Conservation (phyloP, 371 early-diverging fungal genomes). For the Amoeboradix gromovi region DNA sequence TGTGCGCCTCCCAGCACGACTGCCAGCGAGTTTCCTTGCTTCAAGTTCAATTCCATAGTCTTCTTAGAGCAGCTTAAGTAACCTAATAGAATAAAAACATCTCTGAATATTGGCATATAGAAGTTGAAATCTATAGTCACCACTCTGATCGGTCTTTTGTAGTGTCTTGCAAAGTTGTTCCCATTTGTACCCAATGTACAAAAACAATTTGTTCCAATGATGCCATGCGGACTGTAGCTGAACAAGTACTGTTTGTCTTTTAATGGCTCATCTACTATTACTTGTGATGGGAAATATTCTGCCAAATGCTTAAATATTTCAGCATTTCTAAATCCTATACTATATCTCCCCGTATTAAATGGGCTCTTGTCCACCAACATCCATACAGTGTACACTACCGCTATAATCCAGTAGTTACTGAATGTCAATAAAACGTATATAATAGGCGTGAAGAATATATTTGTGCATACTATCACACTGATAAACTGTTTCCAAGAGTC, state of each 20-base stretch:
- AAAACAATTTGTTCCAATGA: not conserved
- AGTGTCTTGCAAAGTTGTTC: not conserved
- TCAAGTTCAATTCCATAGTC: not conserved
- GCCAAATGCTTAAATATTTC: not conserved
- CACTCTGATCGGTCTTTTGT: not conserved
- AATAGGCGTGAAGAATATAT: not conserved
- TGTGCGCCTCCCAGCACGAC: not conserved
- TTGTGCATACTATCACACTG: not conserved
- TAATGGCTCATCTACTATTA: not conserved
- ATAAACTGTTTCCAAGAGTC: not conserved
- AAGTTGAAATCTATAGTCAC: not conserved
- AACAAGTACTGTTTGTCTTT: not conserved
- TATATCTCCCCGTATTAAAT: not conserved
- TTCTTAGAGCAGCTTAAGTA: not conserved
- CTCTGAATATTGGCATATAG: not conserved
- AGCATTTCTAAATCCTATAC: not conserved
- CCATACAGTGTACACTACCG: not conserved
- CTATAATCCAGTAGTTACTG: not conserved
- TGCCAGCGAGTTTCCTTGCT: not conserved
- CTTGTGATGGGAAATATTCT: not conserved
- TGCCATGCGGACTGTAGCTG: not conserved
- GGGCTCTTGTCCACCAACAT: not conserved
- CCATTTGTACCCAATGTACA: not conserved
- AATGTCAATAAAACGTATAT: not conserved
- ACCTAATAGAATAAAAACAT: not conserved